Percentiles rank a stretch among this genome's conserved stretches.
These are phyloP conservation scores for Reticulascus tulasneorum DNA, from an alignment of 2,329 filamentous ascomycete genomes.

Conservation along the genomic window DNA sequence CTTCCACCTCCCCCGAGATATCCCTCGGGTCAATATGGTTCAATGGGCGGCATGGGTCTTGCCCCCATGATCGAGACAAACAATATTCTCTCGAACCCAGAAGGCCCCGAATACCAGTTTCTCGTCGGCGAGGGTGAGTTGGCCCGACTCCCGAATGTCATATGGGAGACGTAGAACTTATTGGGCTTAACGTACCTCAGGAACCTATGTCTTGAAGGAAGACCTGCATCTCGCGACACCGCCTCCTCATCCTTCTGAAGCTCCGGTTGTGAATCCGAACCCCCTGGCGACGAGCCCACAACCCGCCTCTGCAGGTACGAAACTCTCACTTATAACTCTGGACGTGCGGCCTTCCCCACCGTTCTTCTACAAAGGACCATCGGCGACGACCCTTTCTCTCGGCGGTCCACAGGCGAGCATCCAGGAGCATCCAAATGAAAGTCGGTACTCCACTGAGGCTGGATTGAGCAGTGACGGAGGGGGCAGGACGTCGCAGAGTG, in stretches of 20 bases:
- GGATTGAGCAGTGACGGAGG: constrained; percentile 55
- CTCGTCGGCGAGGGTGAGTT: constrained; percentile 81
- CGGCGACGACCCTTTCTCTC: constrained; percentile 45
- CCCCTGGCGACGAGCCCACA: constrained; percentile 81
- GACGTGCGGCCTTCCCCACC: constrained; percentile 56
- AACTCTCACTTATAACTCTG: constrained; percentile 72
- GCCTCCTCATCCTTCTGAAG: constrained; percentile 91
- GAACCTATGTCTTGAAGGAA: constrained; percentile 86
- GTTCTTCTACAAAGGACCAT: constrained; percentile 51
- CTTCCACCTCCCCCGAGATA: constrained; percentile 85
- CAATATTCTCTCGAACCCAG: constrained; percentile 77
- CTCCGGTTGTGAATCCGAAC: constrained; percentile 81
- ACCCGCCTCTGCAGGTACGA: constrained; percentile 81
- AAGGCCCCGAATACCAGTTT: constrained; percentile 81
- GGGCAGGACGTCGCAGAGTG: constrained; percentile 49
- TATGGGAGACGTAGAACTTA: too few relatives aligned
- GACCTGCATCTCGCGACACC: constrained; percentile 90
- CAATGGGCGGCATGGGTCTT: constrained; percentile 62
- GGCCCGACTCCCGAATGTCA: neutral
- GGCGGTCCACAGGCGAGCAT: constrained; percentile 45
- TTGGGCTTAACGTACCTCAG: constrained; percentile 40
- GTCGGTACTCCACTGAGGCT: constrained; percentile 56
- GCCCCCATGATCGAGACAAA: constrained; percentile 87
- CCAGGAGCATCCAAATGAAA: constrained; percentile 59
- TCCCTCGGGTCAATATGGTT: constrained; percentile 71